These are phyloP conservation scores for Trichoderma semiorbis DNA, from an alignment of 2,329 filamentous ascomycete genomes.

Conservation along the genomic window DNA sequence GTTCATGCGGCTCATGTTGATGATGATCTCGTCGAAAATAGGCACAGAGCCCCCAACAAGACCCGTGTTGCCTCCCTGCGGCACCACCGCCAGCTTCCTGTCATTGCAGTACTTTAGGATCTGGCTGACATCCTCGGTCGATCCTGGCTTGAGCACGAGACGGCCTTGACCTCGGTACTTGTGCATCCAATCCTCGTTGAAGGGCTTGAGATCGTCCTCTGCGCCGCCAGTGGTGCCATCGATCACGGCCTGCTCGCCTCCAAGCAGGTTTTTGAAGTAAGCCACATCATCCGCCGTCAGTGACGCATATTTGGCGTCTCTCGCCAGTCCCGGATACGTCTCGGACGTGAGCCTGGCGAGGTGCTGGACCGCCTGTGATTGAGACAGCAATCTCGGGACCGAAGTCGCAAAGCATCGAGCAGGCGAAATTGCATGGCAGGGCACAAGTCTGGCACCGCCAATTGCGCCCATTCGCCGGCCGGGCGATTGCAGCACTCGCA, in stretches of 20 bases:
- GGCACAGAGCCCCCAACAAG: conserved; percentile 93
- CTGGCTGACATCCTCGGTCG: conserved; percentile 83
- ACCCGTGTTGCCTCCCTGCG: conserved; percentile 95
- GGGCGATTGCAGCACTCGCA: conserved; percentile 21
- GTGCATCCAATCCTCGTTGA: conserved; percentile 98
- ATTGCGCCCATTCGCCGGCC: conserved; percentile 9
- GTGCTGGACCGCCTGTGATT: conserved; percentile 23
- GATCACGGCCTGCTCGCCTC: conserved; percentile 68
- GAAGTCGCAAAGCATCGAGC: conserved; percentile 31
- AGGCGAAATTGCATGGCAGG: neutral
- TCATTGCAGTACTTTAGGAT: conserved; percentile 95
- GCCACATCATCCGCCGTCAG: conserved; percentile 76
- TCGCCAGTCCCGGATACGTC: conserved; percentile 77
- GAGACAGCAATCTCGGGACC: conserved; percentile 27
- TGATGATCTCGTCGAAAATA: conserved; percentile 96
- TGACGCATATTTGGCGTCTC: conserved; percentile 70
- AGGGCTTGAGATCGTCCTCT: conserved; percentile 76
- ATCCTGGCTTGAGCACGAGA: conserved; percentile 80
- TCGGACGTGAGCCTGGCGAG: conserved; percentile 72
- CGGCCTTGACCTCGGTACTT: conserved; percentile 92
- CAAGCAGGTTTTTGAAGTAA: conserved; percentile 78
- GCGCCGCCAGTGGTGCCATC: conserved; percentile 66
- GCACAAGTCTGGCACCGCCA: conserved; percentile 1
- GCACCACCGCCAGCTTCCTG: conserved; percentile 85
- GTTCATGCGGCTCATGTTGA: conserved; percentile 90